Conservation (phyloP, 139 green algal genomes). For the Gonium pectorale region DNA sequence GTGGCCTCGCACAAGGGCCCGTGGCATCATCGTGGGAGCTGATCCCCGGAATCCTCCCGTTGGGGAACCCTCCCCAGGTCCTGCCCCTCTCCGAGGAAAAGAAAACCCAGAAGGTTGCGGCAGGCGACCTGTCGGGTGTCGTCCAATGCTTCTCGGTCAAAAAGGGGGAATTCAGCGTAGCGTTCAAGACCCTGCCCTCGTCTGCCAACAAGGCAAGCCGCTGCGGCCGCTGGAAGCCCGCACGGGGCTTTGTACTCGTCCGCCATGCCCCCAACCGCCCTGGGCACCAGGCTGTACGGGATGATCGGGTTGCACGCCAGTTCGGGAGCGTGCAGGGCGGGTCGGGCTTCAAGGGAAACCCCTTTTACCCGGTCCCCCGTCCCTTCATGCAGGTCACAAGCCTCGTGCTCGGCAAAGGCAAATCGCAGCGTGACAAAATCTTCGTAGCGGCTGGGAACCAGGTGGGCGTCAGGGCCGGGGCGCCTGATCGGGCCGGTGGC, state of each 20-base stretch:
- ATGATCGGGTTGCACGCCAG: too few species aligned
- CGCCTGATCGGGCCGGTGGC: too few species aligned
- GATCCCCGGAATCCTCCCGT: neutral
- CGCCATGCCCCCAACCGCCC: too few species aligned
- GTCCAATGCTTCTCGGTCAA: constrained; percentile 77
- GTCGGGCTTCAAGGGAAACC: too few species aligned
- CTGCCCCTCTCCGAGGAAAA: constrained; percentile 68
- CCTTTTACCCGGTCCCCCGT: too few species aligned
- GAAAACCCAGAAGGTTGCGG: constrained; percentile 79
- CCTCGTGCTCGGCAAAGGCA: constrained; percentile 60
- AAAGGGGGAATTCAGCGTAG: constrained; percentile 61
- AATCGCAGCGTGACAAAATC: constrained; percentile 73
- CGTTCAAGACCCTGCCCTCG: constrained; percentile 76
- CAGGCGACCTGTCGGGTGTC: constrained; percentile 74
- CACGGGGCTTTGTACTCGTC: too few species aligned
- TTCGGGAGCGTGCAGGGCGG: too few species aligned
- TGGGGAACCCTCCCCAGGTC: constrained; percentile 62
- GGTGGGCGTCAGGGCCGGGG: constrained; percentile 36
- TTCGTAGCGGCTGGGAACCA: constrained; percentile 67
- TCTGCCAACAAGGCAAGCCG: constrained; percentile 46
- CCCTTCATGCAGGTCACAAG: constrained; percentile 57
- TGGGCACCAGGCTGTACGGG: too few species aligned
- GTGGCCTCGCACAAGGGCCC: neutral
- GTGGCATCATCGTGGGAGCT: neutral
- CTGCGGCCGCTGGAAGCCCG: neutral